Base-by-base conservation (phyloP, 2,329 filamentous ascomycete genomes). In the Beauveria australis region DNA sequence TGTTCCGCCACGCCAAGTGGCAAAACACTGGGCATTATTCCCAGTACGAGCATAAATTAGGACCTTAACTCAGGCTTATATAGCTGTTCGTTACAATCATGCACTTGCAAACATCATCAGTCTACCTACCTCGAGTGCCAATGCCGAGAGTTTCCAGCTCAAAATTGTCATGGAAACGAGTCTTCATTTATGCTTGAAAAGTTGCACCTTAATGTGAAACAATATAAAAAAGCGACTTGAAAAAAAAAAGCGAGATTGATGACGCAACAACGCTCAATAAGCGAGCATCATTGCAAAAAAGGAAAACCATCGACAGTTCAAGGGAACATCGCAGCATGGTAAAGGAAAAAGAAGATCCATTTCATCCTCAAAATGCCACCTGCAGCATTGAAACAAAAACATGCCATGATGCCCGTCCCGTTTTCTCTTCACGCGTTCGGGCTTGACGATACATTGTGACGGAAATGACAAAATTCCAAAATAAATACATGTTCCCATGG, bases 391-490 rank as follows among this genome's bases (percentile, higher is more conserved):
- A 57, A 49, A 52, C 44, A 53, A 49, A 19, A 22, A 19, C 14
- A 51, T 53, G 43, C 30, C 51, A 33, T 52, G 33, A 60, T 60
- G 59, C 59, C 52, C 28, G 24, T 19, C n/a, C 49, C 33, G 14
- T 37, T 49, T 14, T 9, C 22, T n/a, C 40, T 48, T 14, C 43
- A 54, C 33, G 52, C 52, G 18, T 26, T 37, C 12, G 33, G 56
- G 33, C 37, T 44, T 24, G 56, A 52, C 56, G 56, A 52, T 59
- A 53, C 47, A 59, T 52, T 41, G 26, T 22, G 22, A 47, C 48
- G 37, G 14, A 59, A 59, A 59, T 37, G 40, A 52, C 47, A 59
- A 40, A 59, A 46, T 26, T 52, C 48, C 12, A 53, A 53, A 44
- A 46, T 40, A 52, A 59, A 59, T 44, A n/a, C 33, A 44, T 59